Percentiles rank a stretch among this genome's conserved stretches.
Evolutionary conservation across 2,329 filamentous ascomycete species (phyloP).

Genomic region (Hymenoscyphus fructigenus): DNA sequence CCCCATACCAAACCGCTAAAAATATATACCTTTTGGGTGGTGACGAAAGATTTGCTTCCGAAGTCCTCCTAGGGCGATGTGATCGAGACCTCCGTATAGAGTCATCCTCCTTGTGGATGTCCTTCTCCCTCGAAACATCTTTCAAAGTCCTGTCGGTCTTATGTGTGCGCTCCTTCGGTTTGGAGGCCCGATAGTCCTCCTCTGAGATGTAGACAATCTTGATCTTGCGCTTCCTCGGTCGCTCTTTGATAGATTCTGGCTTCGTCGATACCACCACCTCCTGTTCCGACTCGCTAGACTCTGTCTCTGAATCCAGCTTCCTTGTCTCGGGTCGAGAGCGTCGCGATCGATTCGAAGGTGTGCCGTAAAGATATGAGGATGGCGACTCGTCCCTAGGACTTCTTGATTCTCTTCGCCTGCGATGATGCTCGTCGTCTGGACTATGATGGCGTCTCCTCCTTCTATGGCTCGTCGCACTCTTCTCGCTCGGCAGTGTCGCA

Average conservation of each 20-base stretch:
- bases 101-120: slow-evolving; percentile 9
- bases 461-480: slow-evolving; percentile 25
- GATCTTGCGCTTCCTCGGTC: slow-evolving; percentile 28
- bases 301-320: slow-evolving; percentile 24
- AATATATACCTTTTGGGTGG: slow-evolving; percentile 29
- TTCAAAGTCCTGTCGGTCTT: slow-evolving; percentile 17
- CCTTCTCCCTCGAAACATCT: slow-evolving; percentile 5
- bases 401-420: slow-evolving; percentile 23
- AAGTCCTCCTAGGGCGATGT: slow-evolving; percentile 25
- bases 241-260: slow-evolving; percentile 18
- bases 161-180: slow-evolving; percentile 20
- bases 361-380: slow-evolving; percentile 25
- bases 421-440: slow-evolving; percentile 24
- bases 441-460: slow-evolving; percentile 25
- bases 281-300: slow-evolving; percentile 24
- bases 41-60: slow-evolving; percentile 23
- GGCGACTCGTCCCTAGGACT: slow-evolving; percentile 20
- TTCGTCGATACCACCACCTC: slow-evolving; percentile 1
- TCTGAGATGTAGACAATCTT: slow-evolving; percentile 29
- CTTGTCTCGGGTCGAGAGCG: slow-evolving; percentile 24
- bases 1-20: background rate
- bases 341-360: slow-evolving; percentile 19
- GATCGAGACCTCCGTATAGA: slow-evolving; percentile 24
- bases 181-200: slow-evolving; percentile 23
- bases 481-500: slow-evolving; percentile 25